phyloP scores from a whole-genome alignment of 2,329 filamentous ascomycete species.

The Ilyonectria robusta region DNA sequence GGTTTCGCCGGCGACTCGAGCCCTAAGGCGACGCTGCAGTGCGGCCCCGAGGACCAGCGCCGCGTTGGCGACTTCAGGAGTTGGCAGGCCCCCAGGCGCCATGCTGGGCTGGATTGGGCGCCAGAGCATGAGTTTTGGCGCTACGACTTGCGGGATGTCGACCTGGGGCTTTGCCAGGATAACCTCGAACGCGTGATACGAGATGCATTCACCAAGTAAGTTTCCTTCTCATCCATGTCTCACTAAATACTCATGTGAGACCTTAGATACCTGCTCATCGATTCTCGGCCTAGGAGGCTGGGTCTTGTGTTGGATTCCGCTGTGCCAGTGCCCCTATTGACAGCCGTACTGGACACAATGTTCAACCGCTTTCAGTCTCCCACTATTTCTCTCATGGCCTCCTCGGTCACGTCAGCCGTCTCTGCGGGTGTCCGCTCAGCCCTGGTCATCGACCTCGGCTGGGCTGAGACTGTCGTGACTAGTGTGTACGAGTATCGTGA shows the following conservation, averaged over 20 bases:
- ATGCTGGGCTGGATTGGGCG: constrained; percentile 70
- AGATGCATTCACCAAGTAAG: constrained; percentile 85
- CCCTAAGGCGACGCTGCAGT: constrained; percentile 80
- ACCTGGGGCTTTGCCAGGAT: constrained; percentile 86
- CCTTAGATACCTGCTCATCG: constrained; percentile 74
- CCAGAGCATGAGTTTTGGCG: constrained; percentile 82
- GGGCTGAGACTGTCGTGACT: constrained; percentile 90
- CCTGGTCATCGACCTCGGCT: constrained; percentile 90
- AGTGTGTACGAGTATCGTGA: constrained; percentile 93
- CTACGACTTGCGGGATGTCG: constrained; percentile 78
- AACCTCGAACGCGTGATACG: constrained; percentile 87
- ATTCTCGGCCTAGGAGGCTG: constrained; percentile 82
- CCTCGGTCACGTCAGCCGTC: constrained; percentile 79
- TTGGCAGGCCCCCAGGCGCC: constrained; percentile 70
- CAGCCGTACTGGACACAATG: constrained; percentile 80
- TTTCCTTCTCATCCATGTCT: constrained; percentile 43
- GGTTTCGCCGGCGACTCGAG: constrained; percentile 89
- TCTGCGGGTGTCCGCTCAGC: constrained; percentile 89
- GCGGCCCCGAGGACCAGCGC: constrained; percentile 82
- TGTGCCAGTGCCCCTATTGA: constrained; percentile 83
- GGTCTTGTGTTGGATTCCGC: constrained; percentile 83
- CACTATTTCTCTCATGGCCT: constrained; percentile 84
- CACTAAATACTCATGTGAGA: constrained; percentile 30
- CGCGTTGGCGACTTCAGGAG: constrained; percentile 85
- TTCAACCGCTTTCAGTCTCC: constrained; percentile 87